Percentiles rank a stretch among this genome's conserved stretches.
Evolutionary conservation across 352 stramenopile genomes (phyloP).

Genomic region (Pythium vanterpoolii): DNA sequence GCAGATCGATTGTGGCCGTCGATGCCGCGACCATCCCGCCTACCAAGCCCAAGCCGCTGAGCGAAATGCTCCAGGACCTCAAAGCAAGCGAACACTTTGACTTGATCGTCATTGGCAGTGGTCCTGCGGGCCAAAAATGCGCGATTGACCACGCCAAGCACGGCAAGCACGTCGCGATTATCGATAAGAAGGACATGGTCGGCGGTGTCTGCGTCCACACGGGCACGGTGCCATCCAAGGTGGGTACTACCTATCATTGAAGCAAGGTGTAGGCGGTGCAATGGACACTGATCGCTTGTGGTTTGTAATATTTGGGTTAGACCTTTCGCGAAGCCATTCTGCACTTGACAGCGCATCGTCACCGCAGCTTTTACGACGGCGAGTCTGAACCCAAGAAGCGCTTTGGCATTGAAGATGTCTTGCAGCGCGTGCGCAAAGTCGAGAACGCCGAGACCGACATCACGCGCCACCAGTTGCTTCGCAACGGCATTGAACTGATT

Average conservation of each 20-base stretch:
- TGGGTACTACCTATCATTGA: constrained; percentile 3
- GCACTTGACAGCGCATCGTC: constrained; percentile 85
- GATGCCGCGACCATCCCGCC: neutral
- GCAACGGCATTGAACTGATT: constrained; percentile 79
- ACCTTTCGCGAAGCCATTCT: constrained; percentile 89
- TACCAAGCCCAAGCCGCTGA: constrained; percentile 32
- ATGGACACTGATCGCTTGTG: neutral
- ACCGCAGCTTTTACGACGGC: constrained; percentile 87
- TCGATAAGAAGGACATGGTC: constrained; percentile 89
- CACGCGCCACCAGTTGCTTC: constrained; percentile 77
- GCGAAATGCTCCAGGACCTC: constrained; percentile 71
- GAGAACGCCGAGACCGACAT: constrained; percentile 83
- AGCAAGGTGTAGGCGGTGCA: too few relatives aligned
- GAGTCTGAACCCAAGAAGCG: constrained; percentile 60
- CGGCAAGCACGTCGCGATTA: constrained; percentile 78
- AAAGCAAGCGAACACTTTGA: constrained; percentile 87
- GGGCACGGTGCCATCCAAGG: constrained; percentile 85
- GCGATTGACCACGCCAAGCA: constrained; percentile 88
- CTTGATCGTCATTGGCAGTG: constrained; percentile 87
- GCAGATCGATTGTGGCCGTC: neutral
- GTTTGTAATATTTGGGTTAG: constrained; percentile 19
- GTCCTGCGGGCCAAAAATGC: constrained; percentile 86
- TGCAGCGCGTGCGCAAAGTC: constrained; percentile 83
- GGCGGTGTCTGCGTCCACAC: constrained; percentile 89
- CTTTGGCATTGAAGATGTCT: constrained; percentile 77